Evolutionary conservation across 2,329 filamentous ascomycete genomes (phyloP), one percentile per base, ranked within the genome.

Genomic region (Verticillium klebahnii): DNA sequence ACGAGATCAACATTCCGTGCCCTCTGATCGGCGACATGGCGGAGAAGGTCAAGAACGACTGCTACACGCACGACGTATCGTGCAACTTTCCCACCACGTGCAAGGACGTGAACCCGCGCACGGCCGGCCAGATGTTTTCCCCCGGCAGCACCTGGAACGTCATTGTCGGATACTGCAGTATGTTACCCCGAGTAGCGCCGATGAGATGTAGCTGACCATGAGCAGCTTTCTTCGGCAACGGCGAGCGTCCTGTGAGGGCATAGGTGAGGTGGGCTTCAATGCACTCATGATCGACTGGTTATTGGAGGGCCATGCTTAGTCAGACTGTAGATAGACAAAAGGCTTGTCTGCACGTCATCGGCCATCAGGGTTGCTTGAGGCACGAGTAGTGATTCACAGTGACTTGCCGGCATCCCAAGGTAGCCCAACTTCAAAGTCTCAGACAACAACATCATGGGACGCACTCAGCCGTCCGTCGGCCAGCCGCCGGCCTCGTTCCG

Each of bases 401-500:
- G 15, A 45, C 39, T 29, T 29, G 29, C 5, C 5, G 29, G 29
- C 29, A 29, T 29, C 29, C 5, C 5, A 29, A 29, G 29, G 29
- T 4, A 29, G 29, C 29, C 5, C 29, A 29, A 29, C 29, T 29
- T 29, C 3, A 1, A 29, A 29, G 5, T 50, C 45, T 23, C 19
- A 23, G 19, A 31, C 37, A 57, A 39, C 15, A 29, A 23, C 17
- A 54, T 4, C 37, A 65, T 65, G 64, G 64, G 64, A 3, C 52
- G 64, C 37, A 59, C 60, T 2, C 64, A 65, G 14, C 64, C 62
- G 5, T 64, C 64, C 7, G 34, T 62, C 9, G 64, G 62, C 15
- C 64, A 60, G 29, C 62, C 64, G 2, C 64, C 64, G 14, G 64
- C 64, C 6, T 59, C 58, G 19, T 65, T 66, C 39, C 61, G 63